Evolutionary conservation across 768 basidiomycete species (phyloP).

Genomic region (Tulasnella sp.): DNA sequence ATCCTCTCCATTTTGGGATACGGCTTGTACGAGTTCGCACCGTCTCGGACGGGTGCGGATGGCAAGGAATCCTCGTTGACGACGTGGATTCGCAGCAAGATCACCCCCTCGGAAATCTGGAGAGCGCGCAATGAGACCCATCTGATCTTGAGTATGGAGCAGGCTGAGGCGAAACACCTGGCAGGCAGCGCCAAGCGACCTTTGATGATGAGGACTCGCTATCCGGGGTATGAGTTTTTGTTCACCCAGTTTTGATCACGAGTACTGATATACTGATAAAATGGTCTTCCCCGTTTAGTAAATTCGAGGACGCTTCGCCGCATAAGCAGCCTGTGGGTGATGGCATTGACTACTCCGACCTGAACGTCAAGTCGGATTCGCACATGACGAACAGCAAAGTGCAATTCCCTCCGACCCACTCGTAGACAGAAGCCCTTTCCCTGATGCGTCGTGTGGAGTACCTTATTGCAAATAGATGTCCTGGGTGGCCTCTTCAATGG

Average conservation of each 20-base stretch:
- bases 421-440: not conserved
- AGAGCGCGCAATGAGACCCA: slow-evolving; percentile 50
- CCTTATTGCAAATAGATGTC: not conserved
- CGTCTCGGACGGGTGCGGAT: slow-evolving; percentile 35
- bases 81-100: slow-evolving; percentile 55
- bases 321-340: slow-evolving; percentile 52
- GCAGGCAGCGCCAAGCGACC: slow-evolving; percentile 40
- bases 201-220: slow-evolving; percentile 53
- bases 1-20: slow-evolving; percentile 44
- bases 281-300: slow-evolving; percentile 33
- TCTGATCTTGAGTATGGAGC: slow-evolving; percentile 39
- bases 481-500: not conserved
- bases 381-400: not conserved
- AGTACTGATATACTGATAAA: not conserved
- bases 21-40: slow-evolving; percentile 61
- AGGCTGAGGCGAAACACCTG: slow-evolving; percentile 40
- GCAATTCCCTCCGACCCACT: not conserved
- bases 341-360: not conserved
- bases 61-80: slow-evolving; percentile 57
- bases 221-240: slow-evolving; percentile 55
- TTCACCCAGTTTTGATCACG: not conserved
- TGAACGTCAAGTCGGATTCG: slow-evolving; percentile 14
- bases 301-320: slow-evolving; percentile 52
- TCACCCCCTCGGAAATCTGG: slow-evolving; percentile 49
- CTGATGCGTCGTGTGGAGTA: not conserved